A percentile compares a stretch with the other conserved stretches of the same genome.
These are phyloP conservation scores for Bretziella fagacearum DNA, from an alignment of 2,329 filamentous ascomycete genomes.

Conservation along the genomic window DNA sequence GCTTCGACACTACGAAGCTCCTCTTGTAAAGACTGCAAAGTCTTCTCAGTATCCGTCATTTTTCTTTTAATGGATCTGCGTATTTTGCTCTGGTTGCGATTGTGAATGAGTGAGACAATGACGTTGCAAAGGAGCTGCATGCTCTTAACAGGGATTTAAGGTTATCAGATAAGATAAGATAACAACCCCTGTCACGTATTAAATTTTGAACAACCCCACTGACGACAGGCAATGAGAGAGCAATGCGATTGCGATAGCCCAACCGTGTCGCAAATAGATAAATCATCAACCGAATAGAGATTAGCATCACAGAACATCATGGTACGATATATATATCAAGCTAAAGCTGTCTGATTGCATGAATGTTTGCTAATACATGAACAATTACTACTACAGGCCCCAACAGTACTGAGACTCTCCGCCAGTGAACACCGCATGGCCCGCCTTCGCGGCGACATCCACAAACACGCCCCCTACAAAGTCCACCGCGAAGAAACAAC, in stretches of 20 bases:
- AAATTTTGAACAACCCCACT: background rate
- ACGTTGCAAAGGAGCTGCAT: constrained; percentile 7
- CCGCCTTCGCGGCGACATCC: constrained; percentile 31
- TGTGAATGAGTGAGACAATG: constrained; percentile 15
- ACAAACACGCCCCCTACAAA: constrained; percentile 35
- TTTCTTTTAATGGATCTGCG: background rate
- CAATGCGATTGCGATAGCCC: too few relatives aligned
- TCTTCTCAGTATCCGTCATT: background rate
- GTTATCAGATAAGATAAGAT: constrained; percentile 11
- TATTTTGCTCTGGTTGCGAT: too few relatives aligned
- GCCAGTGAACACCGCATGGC: constrained; percentile 39
- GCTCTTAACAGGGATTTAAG: constrained; percentile 5
- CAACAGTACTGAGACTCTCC: constrained; percentile 33
- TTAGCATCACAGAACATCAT: too few relatives aligned
- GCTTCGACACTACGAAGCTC: background rate
- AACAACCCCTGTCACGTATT: constrained; percentile 1
- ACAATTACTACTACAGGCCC: constrained; percentile 14
- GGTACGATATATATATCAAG: too few relatives aligned
- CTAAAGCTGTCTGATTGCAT: too few relatives aligned
- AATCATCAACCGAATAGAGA: too few relatives aligned
- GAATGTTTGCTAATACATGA: background rate
- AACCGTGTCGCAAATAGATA: too few relatives aligned
- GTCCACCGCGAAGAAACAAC: constrained; percentile 34
- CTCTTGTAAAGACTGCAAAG: background rate
- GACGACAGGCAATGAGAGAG: background rate